These are phyloP conservation scores for Lentinula sp. DNA, from an alignment of 768 basidiomycete genomes.

Conservation along the genomic window DNA sequence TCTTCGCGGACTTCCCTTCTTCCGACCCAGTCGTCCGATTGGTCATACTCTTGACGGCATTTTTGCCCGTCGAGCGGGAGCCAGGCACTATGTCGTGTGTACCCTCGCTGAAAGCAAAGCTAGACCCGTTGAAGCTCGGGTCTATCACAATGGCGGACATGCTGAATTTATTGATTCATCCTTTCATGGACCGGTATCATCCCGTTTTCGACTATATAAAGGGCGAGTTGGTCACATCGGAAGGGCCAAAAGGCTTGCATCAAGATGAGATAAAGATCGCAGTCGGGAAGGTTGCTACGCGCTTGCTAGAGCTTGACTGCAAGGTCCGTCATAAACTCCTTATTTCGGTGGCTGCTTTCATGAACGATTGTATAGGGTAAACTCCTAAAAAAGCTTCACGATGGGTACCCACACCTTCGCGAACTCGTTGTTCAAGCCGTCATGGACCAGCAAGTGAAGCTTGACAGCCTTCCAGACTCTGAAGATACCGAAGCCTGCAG, in stretches of 20 bases:
- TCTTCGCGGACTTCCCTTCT: constrained; percentile 65
- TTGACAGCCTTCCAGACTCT: constrained; percentile 51
- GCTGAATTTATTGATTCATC: constrained; percentile 56
- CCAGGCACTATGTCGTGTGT: constrained; percentile 7
- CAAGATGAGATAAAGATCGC: constrained; percentile 36
- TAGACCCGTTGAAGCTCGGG: constrained; percentile 48
- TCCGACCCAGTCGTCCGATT: constrained; percentile 54
- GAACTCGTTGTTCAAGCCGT: constrained; percentile 38
- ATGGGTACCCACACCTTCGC: constrained; percentile 37
- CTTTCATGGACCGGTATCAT: constrained; percentile 58
- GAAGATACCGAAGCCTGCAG: constrained; percentile 41
- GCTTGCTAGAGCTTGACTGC: constrained; percentile 58
- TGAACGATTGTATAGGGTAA: constrained; percentile 43
- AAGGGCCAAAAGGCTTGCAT: constrained; percentile 35
- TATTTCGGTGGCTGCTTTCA: not conserved
- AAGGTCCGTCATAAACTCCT: constrained; percentile 30
- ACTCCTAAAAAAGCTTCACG: constrained; percentile 53
- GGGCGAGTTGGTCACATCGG: constrained; percentile 24
- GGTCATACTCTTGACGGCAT: constrained; percentile 69
- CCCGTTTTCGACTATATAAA: constrained; percentile 45
- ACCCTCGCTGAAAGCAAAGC: constrained; percentile 35
- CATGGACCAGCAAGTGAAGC: constrained; percentile 40
- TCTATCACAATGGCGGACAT: constrained; percentile 57
- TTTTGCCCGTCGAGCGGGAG: constrained; percentile 29
- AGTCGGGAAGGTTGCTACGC: constrained; percentile 52